Evolutionary conservation across 2,329 filamentous ascomycete genomes (phyloP).

Genomic region (Cordyceps sp.): DNA sequence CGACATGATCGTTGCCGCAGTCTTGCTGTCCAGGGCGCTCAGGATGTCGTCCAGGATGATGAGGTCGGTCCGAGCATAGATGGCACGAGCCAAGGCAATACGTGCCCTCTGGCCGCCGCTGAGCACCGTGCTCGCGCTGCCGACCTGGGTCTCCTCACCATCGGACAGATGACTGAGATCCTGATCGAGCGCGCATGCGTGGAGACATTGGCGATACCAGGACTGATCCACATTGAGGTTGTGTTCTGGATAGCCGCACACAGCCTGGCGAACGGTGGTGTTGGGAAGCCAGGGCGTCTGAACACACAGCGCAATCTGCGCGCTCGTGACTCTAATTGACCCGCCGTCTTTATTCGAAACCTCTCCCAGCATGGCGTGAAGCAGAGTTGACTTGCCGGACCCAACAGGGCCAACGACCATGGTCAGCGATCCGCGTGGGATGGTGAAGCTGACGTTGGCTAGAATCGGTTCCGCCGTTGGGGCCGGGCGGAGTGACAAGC

Average conservation of each 20-base stretch:
- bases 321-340: not conserved
- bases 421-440: constrained; percentile 1
- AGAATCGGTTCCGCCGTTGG: constrained; percentile 1
- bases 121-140: constrained; percentile 78
- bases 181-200: constrained; percentile 67
- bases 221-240: constrained; percentile 1
- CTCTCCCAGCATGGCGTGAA: constrained; percentile 9
- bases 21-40: constrained; percentile 55
- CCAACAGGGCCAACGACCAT: constrained; percentile 4
- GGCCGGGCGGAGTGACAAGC: constrained; percentile 1
- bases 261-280: constrained; percentile 6
- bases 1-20: constrained; percentile 3
- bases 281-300: constrained; percentile 8
- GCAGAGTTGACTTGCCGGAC: constrained; percentile 6
- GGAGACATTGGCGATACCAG: constrained; percentile 2
- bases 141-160: constrained; percentile 80
- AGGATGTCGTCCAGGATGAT: constrained; percentile 80
- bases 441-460: constrained; percentile 1
- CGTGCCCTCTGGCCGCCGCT: constrained; percentile 85
- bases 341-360: not conserved
- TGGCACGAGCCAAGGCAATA: constrained; percentile 70
- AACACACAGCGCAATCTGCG: constrained; percentile 5
- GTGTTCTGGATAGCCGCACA: constrained; percentile 3
- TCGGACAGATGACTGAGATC: constrained; percentile 77
- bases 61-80: constrained; percentile 78